A percentile compares a stretch with the other conserved stretches of the same genome.
These are phyloP conservation scores for Trypanosoma conorhini DNA, from an alignment of 208 protist species.

Conservation along the genomic window DNA sequence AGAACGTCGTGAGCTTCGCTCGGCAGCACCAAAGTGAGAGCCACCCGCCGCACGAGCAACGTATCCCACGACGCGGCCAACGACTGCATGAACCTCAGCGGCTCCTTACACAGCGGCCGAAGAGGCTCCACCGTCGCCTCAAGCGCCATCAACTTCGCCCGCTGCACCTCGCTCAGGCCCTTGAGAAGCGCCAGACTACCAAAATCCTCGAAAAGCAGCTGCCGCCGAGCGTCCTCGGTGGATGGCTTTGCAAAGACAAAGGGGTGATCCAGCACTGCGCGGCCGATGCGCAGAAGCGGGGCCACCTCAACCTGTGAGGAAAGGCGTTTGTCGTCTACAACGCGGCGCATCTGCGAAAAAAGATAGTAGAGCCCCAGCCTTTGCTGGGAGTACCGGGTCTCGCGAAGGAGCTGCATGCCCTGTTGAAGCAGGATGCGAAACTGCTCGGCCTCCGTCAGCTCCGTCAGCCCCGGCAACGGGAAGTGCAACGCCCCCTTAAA, in stretches of 20 bases:
- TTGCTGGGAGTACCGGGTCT: conserved; percentile 36
- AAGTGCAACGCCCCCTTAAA: background rate
- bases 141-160: conserved; percentile 32
- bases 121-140: conserved; percentile 41
- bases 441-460: conserved; percentile 37
- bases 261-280: conserved; percentile 56
- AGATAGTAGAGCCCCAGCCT: conserved; percentile 61
- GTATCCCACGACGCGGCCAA: conserved; percentile 58
- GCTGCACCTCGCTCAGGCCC: conserved; percentile 32
- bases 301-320: conserved; percentile 42
- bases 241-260: conserved; percentile 52
- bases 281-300: conserved; percentile 47
- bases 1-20: conserved; percentile 60
- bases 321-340: conserved; percentile 30
- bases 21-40: conserved; percentile 60
- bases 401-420: conserved; percentile 50
- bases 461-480: background rate
- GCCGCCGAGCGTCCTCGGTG: conserved; percentile 36
- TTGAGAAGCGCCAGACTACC: conserved; percentile 5
- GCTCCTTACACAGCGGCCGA: conserved; percentile 37
- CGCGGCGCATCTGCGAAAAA: conserved; percentile 53
- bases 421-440: conserved; percentile 61
- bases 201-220: conserved; percentile 34
- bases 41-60: conserved; percentile 53
- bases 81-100: conserved; percentile 51